These are phyloP conservation scores for Halocafeteria seosinensis DNA, from an alignment of 108 stramenopile genomes.

Conservation along the genomic window DNA sequence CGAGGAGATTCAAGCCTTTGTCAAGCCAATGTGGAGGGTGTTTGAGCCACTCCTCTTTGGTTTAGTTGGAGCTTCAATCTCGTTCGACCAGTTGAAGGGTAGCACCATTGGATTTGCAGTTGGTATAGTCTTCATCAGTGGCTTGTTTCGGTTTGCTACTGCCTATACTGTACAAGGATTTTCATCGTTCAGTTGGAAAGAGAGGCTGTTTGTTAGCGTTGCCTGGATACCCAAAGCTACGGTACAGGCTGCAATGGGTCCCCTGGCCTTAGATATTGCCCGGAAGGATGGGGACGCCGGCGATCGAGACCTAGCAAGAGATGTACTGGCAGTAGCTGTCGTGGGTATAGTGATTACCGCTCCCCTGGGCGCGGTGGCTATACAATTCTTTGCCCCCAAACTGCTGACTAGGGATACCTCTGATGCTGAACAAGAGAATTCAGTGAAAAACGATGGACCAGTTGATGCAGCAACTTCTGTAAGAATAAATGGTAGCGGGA, in stretches of 20 bases:
- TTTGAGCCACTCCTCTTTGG: conserved; percentile 31
- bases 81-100: conserved; percentile 10
- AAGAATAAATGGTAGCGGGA: too few species aligned
- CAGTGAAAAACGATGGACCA: too few species aligned
- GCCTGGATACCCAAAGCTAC: conserved; percentile 39
- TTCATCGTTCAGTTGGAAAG: conserved; percentile 4
- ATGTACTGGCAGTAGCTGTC: conserved; percentile 13
- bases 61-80: conserved; percentile 23
- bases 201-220: conserved; percentile 19
- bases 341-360: conserved; percentile 15
- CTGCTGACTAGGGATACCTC: too few species aligned
- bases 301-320: background rate
- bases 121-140: conserved; percentile 4
- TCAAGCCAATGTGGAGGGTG: background rate
- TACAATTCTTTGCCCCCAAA: conserved; percentile 2
- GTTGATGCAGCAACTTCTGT: too few species aligned
- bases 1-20: background rate
- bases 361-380: conserved; percentile 9
- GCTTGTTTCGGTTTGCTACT: too few species aligned
- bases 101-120: conserved; percentile 3
- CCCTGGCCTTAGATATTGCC: conserved; percentile 15
- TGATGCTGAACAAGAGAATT: too few species aligned
- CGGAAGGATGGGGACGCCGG: background rate
- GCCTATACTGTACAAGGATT: too few species aligned
- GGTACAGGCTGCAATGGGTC: conserved; percentile 34